Percentiles rank a stretch among this genome's conserved stretches.
Evolutionary conservation across 768 basidiomycete genomes (phyloP).

Genomic region (Agrocybe pediades): DNA sequence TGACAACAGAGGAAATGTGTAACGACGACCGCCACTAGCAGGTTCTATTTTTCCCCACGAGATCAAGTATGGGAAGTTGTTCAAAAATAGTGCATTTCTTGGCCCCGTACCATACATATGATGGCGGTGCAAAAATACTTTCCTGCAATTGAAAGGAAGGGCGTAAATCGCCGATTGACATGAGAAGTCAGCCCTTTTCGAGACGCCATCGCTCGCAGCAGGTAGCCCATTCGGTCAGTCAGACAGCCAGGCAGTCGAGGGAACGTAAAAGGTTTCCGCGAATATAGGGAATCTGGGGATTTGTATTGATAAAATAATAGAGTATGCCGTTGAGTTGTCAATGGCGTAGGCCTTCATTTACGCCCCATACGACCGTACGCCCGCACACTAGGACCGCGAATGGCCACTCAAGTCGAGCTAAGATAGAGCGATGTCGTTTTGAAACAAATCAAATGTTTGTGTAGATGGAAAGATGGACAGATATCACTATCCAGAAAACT

Average conservation of each 20-base stretch:
- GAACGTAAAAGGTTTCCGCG: constrained; percentile 7
- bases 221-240: neutral
- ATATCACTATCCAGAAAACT: neutral
- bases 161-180: constrained; percentile 4
- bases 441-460: neutral
- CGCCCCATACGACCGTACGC: neutral
- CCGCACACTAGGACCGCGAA: neutral
- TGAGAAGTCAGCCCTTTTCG: constrained; percentile 3
- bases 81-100: constrained; percentile 10
- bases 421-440: neutral
- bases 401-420: neutral
- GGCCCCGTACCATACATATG: constrained; percentile 2
- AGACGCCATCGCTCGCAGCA: neutral
- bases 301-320: neutral
- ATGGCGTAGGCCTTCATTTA: neutral
- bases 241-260: neutral
- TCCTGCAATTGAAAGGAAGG: neutral
- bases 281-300: constrained; percentile 9
- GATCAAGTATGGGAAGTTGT: constrained; percentile 3
- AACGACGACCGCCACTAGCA: constrained; percentile 10
- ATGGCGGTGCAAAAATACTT: constrained; percentile 9
- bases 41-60: constrained; percentile 10
- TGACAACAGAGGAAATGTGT: constrained; percentile 8
- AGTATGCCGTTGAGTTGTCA: neutral
- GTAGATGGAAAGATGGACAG: neutral